Percentiles rank a stretch among this genome's conserved stretches.
phyloP scores from a whole-genome alignment of 2,329 filamentous ascomycete species.

The Aureobasidium subglaciale region DNA sequence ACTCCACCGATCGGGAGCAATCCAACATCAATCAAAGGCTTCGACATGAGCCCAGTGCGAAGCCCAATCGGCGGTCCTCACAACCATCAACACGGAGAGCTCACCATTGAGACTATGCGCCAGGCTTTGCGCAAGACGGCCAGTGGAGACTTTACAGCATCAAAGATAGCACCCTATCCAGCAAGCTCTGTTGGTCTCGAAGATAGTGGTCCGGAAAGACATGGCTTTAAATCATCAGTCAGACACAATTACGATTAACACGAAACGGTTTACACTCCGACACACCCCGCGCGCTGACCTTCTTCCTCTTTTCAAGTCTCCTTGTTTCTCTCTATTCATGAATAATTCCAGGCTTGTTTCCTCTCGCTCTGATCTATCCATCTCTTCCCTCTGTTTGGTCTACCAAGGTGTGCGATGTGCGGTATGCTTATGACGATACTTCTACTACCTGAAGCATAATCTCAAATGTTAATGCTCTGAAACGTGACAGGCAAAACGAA shows the following conservation, averaged over 20 bases:
- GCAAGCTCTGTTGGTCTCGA: conserved; percentile 33
- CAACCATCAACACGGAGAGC: conserved; percentile 54
- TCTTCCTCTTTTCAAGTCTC: not conserved
- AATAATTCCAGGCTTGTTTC: not conserved
- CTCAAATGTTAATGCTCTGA: not conserved
- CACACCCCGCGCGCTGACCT: not conserved
- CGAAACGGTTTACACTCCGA: not conserved
- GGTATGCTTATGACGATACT: not conserved
- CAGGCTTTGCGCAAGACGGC: conserved; percentile 80
- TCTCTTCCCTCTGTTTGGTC: not conserved
- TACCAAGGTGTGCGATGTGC: too few species aligned
- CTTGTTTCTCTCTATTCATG: not conserved
- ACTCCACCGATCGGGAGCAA: conserved; percentile 66
- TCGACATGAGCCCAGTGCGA: conserved; percentile 58
- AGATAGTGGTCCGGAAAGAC: conserved; percentile 28
- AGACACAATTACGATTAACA: not conserved
- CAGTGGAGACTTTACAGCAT: conserved; percentile 64
- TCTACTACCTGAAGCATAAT: conserved; percentile 11
- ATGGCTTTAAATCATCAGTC: conserved; percentile 19
- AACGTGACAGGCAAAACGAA: conserved; percentile 5
- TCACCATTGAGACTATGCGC: conserved; percentile 89
- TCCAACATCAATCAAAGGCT: conserved; percentile 63
- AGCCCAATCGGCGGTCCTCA: conserved; percentile 51
- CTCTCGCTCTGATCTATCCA: not conserved
- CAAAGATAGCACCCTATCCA: conserved; percentile 28